Evolutionary conservation across 208 protist species (phyloP), one percentile per base, ranked within the genome.

Genomic region (Trypanosoma rangeli): DNA sequence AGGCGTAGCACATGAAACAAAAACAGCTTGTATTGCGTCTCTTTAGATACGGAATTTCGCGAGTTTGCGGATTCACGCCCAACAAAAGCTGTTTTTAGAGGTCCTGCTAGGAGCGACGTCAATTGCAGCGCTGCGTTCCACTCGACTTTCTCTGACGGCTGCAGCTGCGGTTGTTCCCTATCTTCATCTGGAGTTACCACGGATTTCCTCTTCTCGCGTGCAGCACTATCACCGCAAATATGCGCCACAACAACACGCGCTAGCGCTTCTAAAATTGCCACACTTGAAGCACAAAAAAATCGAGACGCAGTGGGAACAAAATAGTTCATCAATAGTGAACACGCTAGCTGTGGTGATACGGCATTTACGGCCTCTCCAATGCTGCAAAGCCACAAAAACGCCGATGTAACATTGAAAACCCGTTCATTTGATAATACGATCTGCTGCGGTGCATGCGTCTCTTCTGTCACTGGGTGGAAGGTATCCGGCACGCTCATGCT

Each of bases 261-360:
- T 7, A 93, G 67, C 2, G 85, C 89, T 68, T 95, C 86, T 22
- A 90, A 75, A 35, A 82, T 72, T 18, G 84, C 86, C 0, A 82
- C 42, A 3, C 77, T 90, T 52, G 86, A 83, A 33, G 64, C 48
- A 20, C 71, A 73, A 37, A 95, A 70, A 28, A 92, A 55, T 9
- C 61, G 67, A 50, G 69, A 63, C 5, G 70, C 76, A 2, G 74
- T 58, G 18, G 84, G 83, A 46, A 89, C 58, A 63, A 88, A 77
- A 73, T 85, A 90, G 0, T 74, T 63, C 59, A 63, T 67, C 37
- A 92, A 42, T 52, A 90, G 37, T 20, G 79, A 75, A 13, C 58
- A 24, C 3, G 84, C 76, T 13, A 75, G 37, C 16, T 46, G 22
- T 18, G 65, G 64, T 29, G 65, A 72, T 0, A 60, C 16, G 0